A percentile compares a stretch with the other conserved stretches of the same genome.
Evolutionary conservation across 768 basidiomycete species (phyloP).

Genomic region (Lactarius hatsudake): DNA sequence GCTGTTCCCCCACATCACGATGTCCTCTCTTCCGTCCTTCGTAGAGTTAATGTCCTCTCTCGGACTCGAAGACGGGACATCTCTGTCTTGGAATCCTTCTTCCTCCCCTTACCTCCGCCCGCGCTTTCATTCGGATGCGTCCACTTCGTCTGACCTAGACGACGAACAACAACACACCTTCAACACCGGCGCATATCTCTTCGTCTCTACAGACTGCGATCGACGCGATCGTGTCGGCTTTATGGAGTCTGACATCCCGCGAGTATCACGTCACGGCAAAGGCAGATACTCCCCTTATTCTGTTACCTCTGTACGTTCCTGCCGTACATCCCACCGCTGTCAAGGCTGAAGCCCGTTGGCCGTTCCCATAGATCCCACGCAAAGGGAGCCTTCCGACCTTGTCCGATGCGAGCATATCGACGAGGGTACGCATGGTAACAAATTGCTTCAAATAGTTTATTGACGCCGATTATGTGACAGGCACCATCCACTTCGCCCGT

Average conservation of each 20-base stretch:
- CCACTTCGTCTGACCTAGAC: conserved; percentile 38
- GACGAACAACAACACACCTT: conserved; percentile 14
- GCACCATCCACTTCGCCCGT: conserved; percentile 34
- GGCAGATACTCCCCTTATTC: conserved; percentile 36
- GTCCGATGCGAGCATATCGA: conserved; percentile 29
- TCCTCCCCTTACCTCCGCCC: conserved; percentile 31
- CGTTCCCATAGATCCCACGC: conserved; percentile 30
- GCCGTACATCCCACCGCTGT: neutral
- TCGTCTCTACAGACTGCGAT: conserved; percentile 32
- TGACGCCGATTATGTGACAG: conserved; percentile 21
- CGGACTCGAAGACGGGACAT: conserved; percentile 56
- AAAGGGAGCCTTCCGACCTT: conserved; percentile 33
- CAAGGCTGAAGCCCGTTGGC: neutral
- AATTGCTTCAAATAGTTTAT: neutral
- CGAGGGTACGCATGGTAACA: conserved; percentile 30
- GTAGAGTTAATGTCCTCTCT: conserved; percentile 84
- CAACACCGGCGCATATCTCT: conserved; percentile 28
- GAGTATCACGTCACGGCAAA: conserved; percentile 28
- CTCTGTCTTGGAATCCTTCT: conserved; percentile 16
- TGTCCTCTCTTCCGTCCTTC: conserved; percentile 81
- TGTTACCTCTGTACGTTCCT: conserved; percentile 32
- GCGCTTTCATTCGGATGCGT: conserved; percentile 41
- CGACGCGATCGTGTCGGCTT: conserved; percentile 28
- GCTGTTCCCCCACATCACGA: conserved; percentile 34
- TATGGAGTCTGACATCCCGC: conserved; percentile 29